Percentiles rank a stretch among this genome's conserved stretches.
These are phyloP conservation scores for Didymella lethalis DNA, from an alignment of 2,329 filamentous ascomycete species.

Conservation along the genomic window DNA sequence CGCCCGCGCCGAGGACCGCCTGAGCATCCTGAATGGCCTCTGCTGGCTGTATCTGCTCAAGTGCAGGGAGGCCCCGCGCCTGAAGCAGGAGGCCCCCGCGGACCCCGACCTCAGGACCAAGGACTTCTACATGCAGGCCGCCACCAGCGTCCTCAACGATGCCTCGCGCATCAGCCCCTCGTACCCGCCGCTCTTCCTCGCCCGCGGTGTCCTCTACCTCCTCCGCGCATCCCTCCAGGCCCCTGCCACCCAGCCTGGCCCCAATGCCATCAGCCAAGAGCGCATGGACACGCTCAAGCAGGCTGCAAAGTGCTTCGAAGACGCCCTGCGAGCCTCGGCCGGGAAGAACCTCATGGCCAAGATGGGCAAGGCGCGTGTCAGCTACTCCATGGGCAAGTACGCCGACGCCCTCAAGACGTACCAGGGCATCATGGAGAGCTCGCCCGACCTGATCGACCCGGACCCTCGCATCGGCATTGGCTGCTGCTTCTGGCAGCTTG, in stretches of 20 bases:
- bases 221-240: constrained; percentile 85
- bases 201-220: constrained; percentile 86
- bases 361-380: constrained; percentile 85
- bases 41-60: constrained; percentile 94
- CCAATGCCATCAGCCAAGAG: constrained; percentile 72
- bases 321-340: constrained; percentile 83
- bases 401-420: constrained; percentile 83
- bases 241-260: constrained; percentile 72
- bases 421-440: constrained; percentile 84
- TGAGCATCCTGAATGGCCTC: constrained; percentile 82
- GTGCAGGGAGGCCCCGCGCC: constrained; percentile 78
- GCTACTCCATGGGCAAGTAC: constrained; percentile 87
- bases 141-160: constrained; percentile 92
- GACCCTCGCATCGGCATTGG: constrained; percentile 96
- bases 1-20: constrained; percentile 78
- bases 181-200: constrained; percentile 89
- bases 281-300: constrained; percentile 80
- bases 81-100: constrained; percentile 60
- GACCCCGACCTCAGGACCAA: constrained; percentile 79
- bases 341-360: constrained; percentile 91
- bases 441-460: constrained; percentile 87
- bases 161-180: constrained; percentile 93
- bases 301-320: constrained; percentile 92
- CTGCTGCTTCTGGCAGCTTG: constrained; percentile 96
- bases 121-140: constrained; percentile 87